phyloP scores from a whole-genome alignment of 768 basidiomycete species.

The Gymnopilus dilepis region DNA sequence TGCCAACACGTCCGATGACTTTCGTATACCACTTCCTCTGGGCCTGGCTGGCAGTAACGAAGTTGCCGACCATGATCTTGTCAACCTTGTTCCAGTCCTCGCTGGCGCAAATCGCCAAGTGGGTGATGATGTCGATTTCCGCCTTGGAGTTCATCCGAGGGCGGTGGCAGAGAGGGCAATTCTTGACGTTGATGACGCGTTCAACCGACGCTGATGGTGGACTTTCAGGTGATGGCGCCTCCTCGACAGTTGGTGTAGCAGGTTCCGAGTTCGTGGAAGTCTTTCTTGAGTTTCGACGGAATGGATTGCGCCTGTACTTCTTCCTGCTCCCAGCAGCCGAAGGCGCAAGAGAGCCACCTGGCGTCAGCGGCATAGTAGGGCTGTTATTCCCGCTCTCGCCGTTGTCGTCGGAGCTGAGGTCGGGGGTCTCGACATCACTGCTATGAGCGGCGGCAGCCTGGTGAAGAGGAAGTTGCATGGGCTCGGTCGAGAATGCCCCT shows the following conservation, averaged over 20 bases:
- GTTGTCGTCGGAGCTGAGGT: constrained; percentile 27
- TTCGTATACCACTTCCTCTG: constrained; percentile 98
- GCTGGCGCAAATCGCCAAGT: constrained; percentile 95
- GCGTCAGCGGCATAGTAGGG: neutral
- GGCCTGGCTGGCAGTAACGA: constrained; percentile 92
- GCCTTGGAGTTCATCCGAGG: constrained; percentile 84
- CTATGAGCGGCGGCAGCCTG: constrained; percentile 29
- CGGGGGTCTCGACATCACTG: constrained; percentile 14
- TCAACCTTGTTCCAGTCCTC: constrained; percentile 92
- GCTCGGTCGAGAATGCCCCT: constrained; percentile 46
- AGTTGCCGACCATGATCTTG: constrained; percentile 90
- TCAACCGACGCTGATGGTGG: constrained; percentile 48
- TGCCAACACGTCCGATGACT: constrained; percentile 83
- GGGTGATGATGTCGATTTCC: constrained; percentile 94
- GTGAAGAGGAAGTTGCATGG: constrained; percentile 49
- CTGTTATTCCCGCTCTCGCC: constrained; percentile 18
- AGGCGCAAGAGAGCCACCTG: neutral
- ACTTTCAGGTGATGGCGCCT: constrained; percentile 8
- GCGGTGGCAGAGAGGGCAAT: constrained; percentile 92
- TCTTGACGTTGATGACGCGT: constrained; percentile 93
- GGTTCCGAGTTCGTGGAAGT: constrained; percentile 23
- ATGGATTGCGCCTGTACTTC: constrained; percentile 24
- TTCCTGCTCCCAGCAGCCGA: constrained; percentile 12
- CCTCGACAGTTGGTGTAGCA: constrained; percentile 5
- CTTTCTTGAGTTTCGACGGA: constrained; percentile 21